phyloP scores from a whole-genome alignment of 176 grass and related monocot genomes.

The Lolium multiflorum region DNA sequence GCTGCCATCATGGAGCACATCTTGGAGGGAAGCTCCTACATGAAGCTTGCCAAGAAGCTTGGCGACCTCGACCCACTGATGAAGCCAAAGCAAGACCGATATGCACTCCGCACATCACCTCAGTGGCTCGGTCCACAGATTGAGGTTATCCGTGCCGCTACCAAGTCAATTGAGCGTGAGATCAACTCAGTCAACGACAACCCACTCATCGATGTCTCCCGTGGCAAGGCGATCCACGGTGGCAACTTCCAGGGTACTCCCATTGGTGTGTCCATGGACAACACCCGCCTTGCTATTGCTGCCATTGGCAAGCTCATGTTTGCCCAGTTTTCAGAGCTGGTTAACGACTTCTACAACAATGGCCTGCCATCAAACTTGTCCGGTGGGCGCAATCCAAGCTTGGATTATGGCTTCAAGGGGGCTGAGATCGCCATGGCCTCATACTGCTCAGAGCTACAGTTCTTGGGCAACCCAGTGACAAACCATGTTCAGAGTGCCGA shows the following conservation, averaged over 20 bases:
- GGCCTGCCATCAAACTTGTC: constrained; percentile 86
- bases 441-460: constrained; percentile 94
- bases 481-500: constrained; percentile 97
- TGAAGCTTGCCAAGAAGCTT: constrained; percentile 71
- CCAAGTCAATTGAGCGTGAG: constrained; percentile 85
- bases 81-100: constrained; percentile 86
- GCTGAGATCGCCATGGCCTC: constrained; percentile 95
- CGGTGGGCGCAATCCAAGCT: constrained; percentile 77
- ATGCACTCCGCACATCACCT: constrained; percentile 81
- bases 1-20: constrained; percentile 17
- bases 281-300: constrained; percentile 72
- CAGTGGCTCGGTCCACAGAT: constrained; percentile 88
- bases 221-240: constrained; percentile 3
- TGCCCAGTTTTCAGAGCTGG: constrained; percentile 80
- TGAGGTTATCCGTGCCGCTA: constrained; percentile 76
- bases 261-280: constrained; percentile 93
- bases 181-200: constrained; percentile 62
- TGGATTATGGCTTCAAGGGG: constrained; percentile 96
- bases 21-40: constrained; percentile 65
- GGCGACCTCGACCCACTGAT: constrained; percentile 75
- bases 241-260: constrained; percentile 93
- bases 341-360: constrained; percentile 98
- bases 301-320: constrained; percentile 93
- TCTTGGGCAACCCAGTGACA: constrained; percentile 86
- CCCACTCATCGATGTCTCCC: no score